These are phyloP conservation scores for Pyronema domesticum DNA, from an alignment of 495 filamentous ascomycete species.

Conservation along the genomic window DNA sequence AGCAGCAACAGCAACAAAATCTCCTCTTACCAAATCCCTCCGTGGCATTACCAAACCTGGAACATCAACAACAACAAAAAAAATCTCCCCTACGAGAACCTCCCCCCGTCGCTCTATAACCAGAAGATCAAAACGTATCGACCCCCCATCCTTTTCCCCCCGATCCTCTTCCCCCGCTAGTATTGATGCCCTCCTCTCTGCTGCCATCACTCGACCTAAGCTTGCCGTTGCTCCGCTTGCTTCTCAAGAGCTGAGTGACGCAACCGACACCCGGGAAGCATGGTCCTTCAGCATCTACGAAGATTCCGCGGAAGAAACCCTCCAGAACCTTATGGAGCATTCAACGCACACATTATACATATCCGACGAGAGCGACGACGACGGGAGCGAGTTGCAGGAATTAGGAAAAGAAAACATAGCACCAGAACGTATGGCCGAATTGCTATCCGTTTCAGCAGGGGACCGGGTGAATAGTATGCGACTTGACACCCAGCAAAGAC, in stretches of 20 bases:
- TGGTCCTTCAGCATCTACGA: slow-evolving; percentile 96
- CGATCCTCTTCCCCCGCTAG: background rate
- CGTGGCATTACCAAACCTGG: too few relatives aligned
- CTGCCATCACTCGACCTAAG: background rate
- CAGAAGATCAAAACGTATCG: slow-evolving; percentile 8
- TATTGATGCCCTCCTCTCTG: slow-evolving; percentile 13
- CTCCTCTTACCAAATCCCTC: too few relatives aligned
- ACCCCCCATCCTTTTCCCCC: slow-evolving; percentile 10
- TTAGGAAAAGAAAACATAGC: slow-evolving; percentile 88
- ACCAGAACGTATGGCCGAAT: slow-evolving; percentile 32
- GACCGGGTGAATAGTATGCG: slow-evolving; percentile 17
- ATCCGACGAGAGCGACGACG: slow-evolving; percentile 46
- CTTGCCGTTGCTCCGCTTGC: slow-evolving; percentile 9
- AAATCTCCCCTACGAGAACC: background rate
- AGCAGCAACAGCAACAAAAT: too few relatives aligned
- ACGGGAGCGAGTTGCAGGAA: slow-evolving; percentile 39
- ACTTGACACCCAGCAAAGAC: slow-evolving; percentile 2
- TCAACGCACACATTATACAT: slow-evolving; percentile 75
- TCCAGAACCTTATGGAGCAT: slow-evolving; percentile 82
- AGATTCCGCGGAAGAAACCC: slow-evolving; percentile 72
- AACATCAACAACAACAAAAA: too few relatives aligned
- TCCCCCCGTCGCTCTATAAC: background rate
- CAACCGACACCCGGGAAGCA: slow-evolving; percentile 36
- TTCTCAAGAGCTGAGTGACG: slow-evolving; percentile 15
- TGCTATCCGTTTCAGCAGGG: slow-evolving; percentile 18